Evolutionary conservation across 2,329 filamentous ascomycete genomes (phyloP).

Genomic region (Pseudogymnoascus verrucosus): DNA sequence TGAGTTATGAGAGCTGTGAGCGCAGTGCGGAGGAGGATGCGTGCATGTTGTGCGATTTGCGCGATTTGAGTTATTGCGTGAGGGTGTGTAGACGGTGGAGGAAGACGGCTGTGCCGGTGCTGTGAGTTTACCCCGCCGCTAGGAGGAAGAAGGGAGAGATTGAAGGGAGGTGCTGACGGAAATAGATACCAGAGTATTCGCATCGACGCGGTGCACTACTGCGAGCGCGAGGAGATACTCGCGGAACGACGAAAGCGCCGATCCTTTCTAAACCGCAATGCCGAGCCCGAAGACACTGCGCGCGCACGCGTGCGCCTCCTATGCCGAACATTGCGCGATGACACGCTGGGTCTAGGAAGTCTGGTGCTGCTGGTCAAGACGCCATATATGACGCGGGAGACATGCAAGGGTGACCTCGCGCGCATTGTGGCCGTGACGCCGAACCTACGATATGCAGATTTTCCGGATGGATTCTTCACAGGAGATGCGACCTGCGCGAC

Average conservation of each 20-base stretch:
- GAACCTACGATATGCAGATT: conserved; percentile 80
- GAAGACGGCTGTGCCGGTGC: conserved; percentile 38
- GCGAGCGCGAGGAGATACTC: conserved; percentile 73
- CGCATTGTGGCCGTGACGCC: conserved; percentile 78
- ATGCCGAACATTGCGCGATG: conserved; percentile 73
- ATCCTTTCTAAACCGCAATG: conserved; percentile 67
- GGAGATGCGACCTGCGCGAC: conserved; percentile 70
- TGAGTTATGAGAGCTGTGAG: conserved; percentile 75
- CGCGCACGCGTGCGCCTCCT: conserved; percentile 69
- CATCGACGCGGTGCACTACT: conserved; percentile 93
- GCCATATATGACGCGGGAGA: conserved; percentile 87
- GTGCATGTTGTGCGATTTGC: conserved; percentile 90
- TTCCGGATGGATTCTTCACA: conserved; percentile 79
- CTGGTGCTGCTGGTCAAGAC: conserved; percentile 75
- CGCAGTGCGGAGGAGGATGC: conserved; percentile 67
- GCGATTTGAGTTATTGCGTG: conserved; percentile 75
- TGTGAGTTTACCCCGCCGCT: conserved; percentile 46
- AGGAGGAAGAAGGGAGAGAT: background rate
- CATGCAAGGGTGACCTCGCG: conserved; percentile 74
- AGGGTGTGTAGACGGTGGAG: conserved; percentile 69
- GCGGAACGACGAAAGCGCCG: conserved; percentile 70
- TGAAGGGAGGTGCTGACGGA: background rate
- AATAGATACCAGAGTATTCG: conserved; percentile 77
- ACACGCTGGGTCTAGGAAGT: conserved; percentile 55
- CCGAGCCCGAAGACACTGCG: conserved; percentile 72